Conservation (phyloP, 352 stramenopile species). For the Phytopythium delawarense region DNA sequence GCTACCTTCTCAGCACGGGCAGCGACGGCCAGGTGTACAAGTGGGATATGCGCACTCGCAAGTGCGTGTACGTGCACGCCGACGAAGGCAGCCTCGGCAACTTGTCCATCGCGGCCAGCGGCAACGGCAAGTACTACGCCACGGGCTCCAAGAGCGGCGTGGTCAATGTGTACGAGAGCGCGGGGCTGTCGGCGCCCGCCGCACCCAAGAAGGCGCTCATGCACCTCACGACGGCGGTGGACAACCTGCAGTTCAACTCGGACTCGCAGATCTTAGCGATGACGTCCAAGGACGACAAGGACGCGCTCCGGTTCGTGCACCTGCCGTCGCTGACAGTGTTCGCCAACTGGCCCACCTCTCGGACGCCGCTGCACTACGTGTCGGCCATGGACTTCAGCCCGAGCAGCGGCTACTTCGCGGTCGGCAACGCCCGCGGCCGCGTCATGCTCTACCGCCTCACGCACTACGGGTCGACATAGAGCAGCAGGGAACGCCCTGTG, state of each 20-base stretch:
- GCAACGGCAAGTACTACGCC: constrained; percentile 76
- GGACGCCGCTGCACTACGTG: constrained; percentile 97
- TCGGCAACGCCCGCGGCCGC: constrained; percentile 96
- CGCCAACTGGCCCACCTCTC: constrained; percentile 96
- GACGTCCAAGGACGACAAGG: constrained; percentile 87
- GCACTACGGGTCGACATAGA: constrained; percentile 90
- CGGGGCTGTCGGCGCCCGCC: constrained; percentile 30
- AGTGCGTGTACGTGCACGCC: constrained; percentile 72
- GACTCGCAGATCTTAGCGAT: constrained; percentile 95
- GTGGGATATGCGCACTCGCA: constrained; percentile 90
- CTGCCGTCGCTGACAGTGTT: constrained; percentile 94
- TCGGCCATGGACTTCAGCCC: constrained; percentile 96
- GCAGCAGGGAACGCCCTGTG: constrained; percentile 11
- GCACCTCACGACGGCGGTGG: constrained; percentile 93
- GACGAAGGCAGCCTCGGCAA: constrained; percentile 88
- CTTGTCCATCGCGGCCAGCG: constrained; percentile 66
- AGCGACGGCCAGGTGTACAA: constrained; percentile 96
- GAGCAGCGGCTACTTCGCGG: constrained; percentile 90
- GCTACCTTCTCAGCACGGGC: constrained; percentile 92
- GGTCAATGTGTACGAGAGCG: constrained; percentile 96
- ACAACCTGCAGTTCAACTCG: constrained; percentile 90
- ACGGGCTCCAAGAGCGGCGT: constrained; percentile 95
- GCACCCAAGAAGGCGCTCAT: constrained; percentile 94
- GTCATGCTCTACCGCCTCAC: constrained; percentile 96
- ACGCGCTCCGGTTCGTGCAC: constrained; percentile 95